Evolutionary conservation across 371 early-diverging fungal species (phyloP).

Genomic region (Nematocida sp.): DNA sequence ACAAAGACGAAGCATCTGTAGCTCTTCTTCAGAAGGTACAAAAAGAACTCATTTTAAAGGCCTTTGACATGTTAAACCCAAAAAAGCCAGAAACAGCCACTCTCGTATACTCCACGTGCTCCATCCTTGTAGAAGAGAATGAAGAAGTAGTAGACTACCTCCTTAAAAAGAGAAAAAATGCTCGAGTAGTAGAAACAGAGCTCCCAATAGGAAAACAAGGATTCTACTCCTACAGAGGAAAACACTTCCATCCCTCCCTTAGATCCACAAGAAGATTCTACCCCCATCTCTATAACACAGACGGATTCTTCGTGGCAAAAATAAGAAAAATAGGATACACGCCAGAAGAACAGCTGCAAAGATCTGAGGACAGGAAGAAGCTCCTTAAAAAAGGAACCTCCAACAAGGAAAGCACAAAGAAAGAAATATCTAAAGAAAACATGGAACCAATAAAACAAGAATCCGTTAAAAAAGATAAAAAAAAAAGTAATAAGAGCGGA

Average conservation of each 20-base stretch:
- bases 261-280: slow-evolving; percentile 82
- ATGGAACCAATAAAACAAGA: neutral
- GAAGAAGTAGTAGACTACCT: slow-evolving; percentile 94
- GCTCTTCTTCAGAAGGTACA: slow-evolving; percentile 80
- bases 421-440: neutral
- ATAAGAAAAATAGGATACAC: slow-evolving; percentile 72
- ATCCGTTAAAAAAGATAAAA: neutral
- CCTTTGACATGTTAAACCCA: slow-evolving; percentile 91
- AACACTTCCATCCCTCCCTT: slow-evolving; percentile 76
- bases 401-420: too few species aligned
- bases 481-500: neutral
- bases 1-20: slow-evolving; percentile 81
- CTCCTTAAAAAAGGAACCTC: too few species aligned
- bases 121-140: slow-evolving; percentile 93
- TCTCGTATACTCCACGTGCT: slow-evolving; percentile 97
- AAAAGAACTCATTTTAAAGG: slow-evolving; percentile 85
- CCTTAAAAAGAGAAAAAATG: slow-evolving; percentile 80
- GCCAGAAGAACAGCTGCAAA: slow-evolving; percentile 21
- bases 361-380: neutral
- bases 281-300: slow-evolving; percentile 97
- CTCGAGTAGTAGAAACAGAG: slow-evolving; percentile 80
- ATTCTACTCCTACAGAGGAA: slow-evolving; percentile 62
- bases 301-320: slow-evolving; percentile 96
- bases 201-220: slow-evolving; percentile 63
- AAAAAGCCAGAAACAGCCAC: slow-evolving; percentile 73